Conservation (phyloP, 768 basidiomycete genomes). For the Ramaria rubella region DNA sequence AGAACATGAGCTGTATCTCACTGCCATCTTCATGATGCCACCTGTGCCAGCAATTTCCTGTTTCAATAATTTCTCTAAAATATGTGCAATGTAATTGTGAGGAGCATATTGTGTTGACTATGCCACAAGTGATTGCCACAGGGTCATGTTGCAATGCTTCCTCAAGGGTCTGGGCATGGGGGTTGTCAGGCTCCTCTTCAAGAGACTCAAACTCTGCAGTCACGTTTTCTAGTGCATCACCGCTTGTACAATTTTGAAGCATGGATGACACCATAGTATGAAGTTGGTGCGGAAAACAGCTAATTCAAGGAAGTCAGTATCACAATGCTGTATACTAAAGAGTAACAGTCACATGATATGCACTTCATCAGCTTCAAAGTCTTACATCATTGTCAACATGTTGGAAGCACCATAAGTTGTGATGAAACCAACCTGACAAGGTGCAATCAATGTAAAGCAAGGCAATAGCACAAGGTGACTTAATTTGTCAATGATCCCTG, state of each 20-base stretch:
- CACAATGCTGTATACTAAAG: neutral
- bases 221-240: neutral
- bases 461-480: no score
- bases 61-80: neutral
- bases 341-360: neutral
- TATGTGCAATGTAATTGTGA: neutral
- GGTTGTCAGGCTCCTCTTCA: neutral
- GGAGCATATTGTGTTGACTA: neutral
- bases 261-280: neutral
- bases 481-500: slow-evolving; percentile 1
- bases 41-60: neutral
- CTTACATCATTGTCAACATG: neutral
- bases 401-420: neutral
- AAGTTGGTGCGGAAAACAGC: neutral
- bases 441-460: neutral
- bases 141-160: neutral
- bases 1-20: neutral
- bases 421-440: neutral
- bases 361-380: neutral
- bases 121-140: neutral
- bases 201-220: neutral
- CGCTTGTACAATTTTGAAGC: neutral
- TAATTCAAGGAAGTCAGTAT: neutral
- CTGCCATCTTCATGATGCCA: neutral
- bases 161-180: neutral